Conservation (phyloP, 495 filamentous ascomycete genomes). For the Niebla homalea region DNA sequence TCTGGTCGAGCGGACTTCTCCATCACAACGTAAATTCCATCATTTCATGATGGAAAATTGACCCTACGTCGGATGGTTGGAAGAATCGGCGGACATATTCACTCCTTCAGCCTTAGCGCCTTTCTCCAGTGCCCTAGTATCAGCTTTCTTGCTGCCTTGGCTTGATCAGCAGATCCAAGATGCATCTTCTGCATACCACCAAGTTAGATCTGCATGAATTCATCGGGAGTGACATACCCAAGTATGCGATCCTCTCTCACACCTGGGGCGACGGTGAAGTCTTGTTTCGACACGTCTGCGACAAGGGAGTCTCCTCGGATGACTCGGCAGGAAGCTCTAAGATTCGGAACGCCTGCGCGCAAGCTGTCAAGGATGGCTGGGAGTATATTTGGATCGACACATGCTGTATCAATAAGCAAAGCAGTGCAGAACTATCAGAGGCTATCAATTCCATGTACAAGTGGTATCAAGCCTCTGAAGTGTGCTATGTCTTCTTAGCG, state of each 20-base stretch:
- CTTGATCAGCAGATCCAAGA: too few relatives aligned
- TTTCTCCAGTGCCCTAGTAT: too few relatives aligned
- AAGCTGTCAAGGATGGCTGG: slow-evolving; percentile 10
- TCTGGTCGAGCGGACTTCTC: too few relatives aligned
- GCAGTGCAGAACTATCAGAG: slow-evolving; percentile 24
- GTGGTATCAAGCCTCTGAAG: slow-evolving; percentile 9
- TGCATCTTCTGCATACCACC: slow-evolving; percentile 23
- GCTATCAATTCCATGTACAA: slow-evolving; percentile 33
- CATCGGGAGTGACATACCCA: slow-evolving; percentile 9
- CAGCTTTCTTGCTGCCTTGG: too few relatives aligned
- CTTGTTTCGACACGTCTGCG: neutral
- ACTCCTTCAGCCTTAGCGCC: too few relatives aligned
- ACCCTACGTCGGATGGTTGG: too few relatives aligned
- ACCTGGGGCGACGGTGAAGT: slow-evolving; percentile 13
- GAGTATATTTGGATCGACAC: slow-evolving; percentile 29
- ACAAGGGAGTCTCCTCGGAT: too few relatives aligned
- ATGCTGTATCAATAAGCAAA: slow-evolving; percentile 25
- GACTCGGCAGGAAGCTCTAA: neutral
- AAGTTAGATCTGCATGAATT: slow-evolving; percentile 22
- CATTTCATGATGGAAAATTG: too few relatives aligned
- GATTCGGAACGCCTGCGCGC: slow-evolving; percentile 2
- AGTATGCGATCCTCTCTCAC: slow-evolving; percentile 13
- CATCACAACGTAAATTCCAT: too few relatives aligned
- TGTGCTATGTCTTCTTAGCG: slow-evolving; percentile 17
- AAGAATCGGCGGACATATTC: too few relatives aligned